phyloP scores from a whole-genome alignment of 345 rosid genomes.

The Erodium maritimum region DNA sequence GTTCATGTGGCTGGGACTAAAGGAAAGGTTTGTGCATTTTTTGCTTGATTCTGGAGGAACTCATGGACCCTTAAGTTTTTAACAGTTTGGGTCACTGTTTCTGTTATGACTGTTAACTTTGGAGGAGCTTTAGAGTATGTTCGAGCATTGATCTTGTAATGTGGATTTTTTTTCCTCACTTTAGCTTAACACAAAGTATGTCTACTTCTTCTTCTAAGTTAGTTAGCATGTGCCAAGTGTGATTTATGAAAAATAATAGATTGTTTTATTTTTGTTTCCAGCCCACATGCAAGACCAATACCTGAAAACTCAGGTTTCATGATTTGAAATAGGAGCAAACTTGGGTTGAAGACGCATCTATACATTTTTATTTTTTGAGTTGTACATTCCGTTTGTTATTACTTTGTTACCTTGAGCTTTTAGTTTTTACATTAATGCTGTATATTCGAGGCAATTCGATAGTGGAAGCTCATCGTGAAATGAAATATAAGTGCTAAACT shows the following conservation, averaged over 20 bases:
- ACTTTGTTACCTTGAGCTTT: background rate
- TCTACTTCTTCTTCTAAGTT: background rate
- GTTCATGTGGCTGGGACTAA: conserved; percentile 97
- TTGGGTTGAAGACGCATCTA: background rate
- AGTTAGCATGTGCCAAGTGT: background rate
- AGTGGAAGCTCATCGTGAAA: background rate
- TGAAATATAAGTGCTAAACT: background rate
- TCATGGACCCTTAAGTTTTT: background rate
- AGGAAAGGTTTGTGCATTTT: conserved; percentile 59
- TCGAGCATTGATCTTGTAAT: too few species aligned
- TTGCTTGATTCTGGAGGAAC: background rate
- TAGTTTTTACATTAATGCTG: background rate
- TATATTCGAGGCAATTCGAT: background rate
- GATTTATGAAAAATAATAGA: background rate
- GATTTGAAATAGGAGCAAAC: background rate
- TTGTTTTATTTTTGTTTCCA: too few species aligned
- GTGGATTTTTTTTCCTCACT: background rate
- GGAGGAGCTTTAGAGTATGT: background rate
- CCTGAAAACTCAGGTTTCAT: too few species aligned
- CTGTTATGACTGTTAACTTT: background rate
- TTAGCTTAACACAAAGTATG: background rate
- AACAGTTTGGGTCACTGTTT: background rate
- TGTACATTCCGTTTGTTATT: background rate
- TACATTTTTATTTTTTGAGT: background rate
- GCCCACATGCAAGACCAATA: too few species aligned